These are phyloP conservation scores for Arabidopsis arenosa DNA, from an alignment of 345 rosid genomes.

Conservation along the genomic window DNA sequence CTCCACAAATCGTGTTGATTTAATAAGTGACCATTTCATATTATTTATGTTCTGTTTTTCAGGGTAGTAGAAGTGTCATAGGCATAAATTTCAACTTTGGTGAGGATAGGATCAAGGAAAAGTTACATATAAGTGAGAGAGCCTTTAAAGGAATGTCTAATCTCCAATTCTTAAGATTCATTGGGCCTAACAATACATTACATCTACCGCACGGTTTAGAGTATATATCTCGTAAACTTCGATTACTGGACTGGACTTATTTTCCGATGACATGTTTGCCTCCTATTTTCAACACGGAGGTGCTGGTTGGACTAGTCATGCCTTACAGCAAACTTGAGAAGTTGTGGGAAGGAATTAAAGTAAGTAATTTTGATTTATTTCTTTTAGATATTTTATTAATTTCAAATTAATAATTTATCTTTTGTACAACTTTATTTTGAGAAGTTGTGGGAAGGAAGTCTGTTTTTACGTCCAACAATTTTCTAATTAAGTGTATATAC, in stretches of 20 bases:
- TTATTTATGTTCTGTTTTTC: neutral
- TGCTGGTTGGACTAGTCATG: neutral
- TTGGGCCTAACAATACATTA: fast-evolving
- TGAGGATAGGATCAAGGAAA: no score
- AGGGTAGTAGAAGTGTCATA: constrained; percentile 4
- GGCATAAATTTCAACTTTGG: neutral
- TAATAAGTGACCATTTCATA: neutral
- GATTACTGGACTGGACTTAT: neutral
- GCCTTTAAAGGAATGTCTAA: constrained; percentile 9
- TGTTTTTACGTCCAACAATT: no score
- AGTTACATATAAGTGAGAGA: neutral
- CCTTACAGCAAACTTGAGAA: neutral
- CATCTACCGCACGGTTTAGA: neutral
- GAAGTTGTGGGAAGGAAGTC: no score
- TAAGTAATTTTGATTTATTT: neutral
- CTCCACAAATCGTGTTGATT: neutral
- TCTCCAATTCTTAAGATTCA: neutral
- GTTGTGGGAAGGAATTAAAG: constrained; percentile 16
- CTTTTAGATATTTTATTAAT: no score
- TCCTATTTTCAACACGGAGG: neutral
- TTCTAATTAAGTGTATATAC: no score
- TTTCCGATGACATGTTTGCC: constrained; percentile 12
- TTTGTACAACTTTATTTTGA: no score
- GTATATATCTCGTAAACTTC: neutral
- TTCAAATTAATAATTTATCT: no score